Evolutionary conservation across 2,329 filamentous ascomycete species (phyloP).

Genomic region (Neofusicoccum umdonicola): DNA sequence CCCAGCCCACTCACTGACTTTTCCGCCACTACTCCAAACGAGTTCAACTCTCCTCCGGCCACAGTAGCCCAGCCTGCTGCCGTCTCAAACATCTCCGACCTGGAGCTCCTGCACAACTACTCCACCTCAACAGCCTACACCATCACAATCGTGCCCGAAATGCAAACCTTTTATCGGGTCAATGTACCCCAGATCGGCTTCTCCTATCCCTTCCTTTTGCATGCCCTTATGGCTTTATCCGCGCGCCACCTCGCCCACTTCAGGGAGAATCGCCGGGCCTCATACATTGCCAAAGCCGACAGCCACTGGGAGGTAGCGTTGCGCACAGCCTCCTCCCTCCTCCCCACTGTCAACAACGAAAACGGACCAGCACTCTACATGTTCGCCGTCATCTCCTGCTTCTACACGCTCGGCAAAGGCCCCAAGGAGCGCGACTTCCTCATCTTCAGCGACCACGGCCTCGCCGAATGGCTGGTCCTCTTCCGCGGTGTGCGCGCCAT

Average conservation of each 20-base stretch:
- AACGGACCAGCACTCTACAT: not conserved
- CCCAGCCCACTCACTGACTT: not conserved
- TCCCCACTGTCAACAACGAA: not conserved
- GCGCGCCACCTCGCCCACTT: constrained; percentile 40
- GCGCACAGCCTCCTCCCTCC: not conserved
- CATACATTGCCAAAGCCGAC: not conserved
- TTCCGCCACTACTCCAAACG: not conserved
- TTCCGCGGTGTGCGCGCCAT: constrained; percentile 5
- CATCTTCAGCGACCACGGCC: constrained; percentile 8
- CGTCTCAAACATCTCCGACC: constrained; percentile 24
- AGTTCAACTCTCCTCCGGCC: too few species aligned
- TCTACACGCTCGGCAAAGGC: constrained; percentile 7
- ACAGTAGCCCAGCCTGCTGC: too few species aligned
- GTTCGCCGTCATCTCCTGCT: constrained; percentile 8
- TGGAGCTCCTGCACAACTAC: constrained; percentile 34
- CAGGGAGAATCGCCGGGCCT: not conserved
- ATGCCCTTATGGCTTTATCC: constrained; percentile 44
- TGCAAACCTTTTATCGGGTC: constrained; percentile 24
- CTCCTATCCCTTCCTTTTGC: constrained; percentile 44
- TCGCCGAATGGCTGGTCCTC: constrained; percentile 8
- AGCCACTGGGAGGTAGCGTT: not conserved
- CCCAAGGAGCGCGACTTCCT: constrained; percentile 12
- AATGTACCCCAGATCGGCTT: constrained; percentile 36
- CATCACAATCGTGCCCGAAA: constrained; percentile 22
- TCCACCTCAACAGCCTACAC: constrained; percentile 28